Conservation (phyloP, 768 basidiomycete species). For the Rhizopogon rudus region DNA sequence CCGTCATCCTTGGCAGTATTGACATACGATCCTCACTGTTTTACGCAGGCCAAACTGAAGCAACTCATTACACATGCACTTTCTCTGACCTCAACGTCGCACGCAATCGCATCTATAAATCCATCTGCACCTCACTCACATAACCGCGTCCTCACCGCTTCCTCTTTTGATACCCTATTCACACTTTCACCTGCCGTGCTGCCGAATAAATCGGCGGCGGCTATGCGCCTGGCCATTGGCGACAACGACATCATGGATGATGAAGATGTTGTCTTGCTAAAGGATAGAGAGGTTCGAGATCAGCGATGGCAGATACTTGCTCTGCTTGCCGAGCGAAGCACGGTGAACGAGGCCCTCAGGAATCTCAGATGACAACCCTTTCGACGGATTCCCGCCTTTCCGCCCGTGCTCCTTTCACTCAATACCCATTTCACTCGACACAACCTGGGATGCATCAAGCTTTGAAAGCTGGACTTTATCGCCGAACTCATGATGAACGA, state of each 20-base stretch:
- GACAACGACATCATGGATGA: slow-evolving; percentile 43
- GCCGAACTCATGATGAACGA: background rate
- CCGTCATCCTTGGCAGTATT: slow-evolving; percentile 7
- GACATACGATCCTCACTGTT: background rate
- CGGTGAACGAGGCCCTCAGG: slow-evolving; percentile 56
- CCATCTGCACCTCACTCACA: slow-evolving; percentile 43
- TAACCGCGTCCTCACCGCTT: slow-evolving; percentile 49
- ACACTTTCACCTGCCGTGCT: slow-evolving; percentile 71
- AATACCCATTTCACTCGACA: background rate
- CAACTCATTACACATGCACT: slow-evolving; percentile 79
- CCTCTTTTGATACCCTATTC: slow-evolving; percentile 75
- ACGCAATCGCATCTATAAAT: slow-evolving; percentile 70
- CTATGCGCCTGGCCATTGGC: slow-evolving; percentile 60
- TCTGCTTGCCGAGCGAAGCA: slow-evolving; percentile 66
- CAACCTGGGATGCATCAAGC: background rate
- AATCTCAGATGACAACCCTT: slow-evolving; percentile 24
- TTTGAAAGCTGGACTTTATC: background rate
- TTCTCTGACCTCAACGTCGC: slow-evolving; percentile 70
- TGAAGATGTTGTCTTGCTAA: slow-evolving; percentile 46
- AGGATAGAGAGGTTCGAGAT: slow-evolving; percentile 62
- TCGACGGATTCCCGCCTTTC: background rate
- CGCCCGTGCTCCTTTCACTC: background rate
- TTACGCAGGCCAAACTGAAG: slow-evolving; percentile 68
- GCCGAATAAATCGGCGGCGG: slow-evolving; percentile 76
- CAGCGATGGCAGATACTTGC: slow-evolving; percentile 77